These are phyloP conservation scores for Picea sitchensis DNA, from an alignment of 75 land plant species.

Conservation along the genomic window DNA sequence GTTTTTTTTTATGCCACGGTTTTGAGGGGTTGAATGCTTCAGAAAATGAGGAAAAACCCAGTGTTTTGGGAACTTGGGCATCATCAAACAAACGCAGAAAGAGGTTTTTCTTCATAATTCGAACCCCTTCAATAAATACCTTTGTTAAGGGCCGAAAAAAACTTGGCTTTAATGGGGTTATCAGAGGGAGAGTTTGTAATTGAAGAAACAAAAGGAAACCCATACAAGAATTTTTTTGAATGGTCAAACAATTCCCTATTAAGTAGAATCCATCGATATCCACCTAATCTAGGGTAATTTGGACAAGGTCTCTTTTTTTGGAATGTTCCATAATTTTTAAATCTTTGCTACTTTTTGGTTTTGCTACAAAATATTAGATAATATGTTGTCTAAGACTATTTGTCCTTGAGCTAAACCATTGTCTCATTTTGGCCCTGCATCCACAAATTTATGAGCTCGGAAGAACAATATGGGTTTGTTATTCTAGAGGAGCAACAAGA, in stretches of 20 bases:
- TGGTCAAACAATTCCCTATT: too few species aligned
- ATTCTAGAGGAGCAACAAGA: not conserved
- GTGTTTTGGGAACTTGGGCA: not conserved
- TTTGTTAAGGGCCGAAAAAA: not conserved
- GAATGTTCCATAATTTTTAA: too few species aligned
- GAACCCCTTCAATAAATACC: not conserved
- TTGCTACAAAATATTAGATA: too few species aligned
- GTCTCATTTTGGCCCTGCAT: too few species aligned
- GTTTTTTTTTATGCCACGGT: not conserved
- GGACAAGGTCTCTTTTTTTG: too few species aligned
- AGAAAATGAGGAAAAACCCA: not conserved
- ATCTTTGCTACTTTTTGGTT: too few species aligned
- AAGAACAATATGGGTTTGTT: conserved; percentile 5
- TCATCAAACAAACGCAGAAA: not conserved
- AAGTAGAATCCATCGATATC: too few species aligned
- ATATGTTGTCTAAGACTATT: too few species aligned
- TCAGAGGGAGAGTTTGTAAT: not conserved
- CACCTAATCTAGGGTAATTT: too few species aligned
- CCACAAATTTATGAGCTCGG: too few species aligned
- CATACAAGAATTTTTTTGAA: not conserved
- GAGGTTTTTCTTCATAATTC: not conserved
- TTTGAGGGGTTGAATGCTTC: not conserved
- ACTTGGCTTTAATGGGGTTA: not conserved
- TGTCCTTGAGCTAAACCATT: too few species aligned
- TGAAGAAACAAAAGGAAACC: too few species aligned